phyloP scores from a whole-genome alignment of 495 filamentous ascomycete genomes.

The Aspergillus saccharolyticus region DNA sequence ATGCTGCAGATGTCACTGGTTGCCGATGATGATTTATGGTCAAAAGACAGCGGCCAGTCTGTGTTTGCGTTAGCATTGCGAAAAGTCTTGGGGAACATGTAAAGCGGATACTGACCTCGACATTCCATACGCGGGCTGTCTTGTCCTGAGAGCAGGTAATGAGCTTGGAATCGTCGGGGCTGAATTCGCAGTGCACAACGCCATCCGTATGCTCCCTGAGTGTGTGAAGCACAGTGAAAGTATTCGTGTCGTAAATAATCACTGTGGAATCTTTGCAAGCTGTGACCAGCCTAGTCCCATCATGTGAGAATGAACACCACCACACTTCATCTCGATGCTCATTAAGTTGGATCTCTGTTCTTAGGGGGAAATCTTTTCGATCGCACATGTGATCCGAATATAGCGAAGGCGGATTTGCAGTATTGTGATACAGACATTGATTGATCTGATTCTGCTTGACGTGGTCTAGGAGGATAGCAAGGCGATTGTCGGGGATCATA shows the following conservation, averaged over 20 bases:
- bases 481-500: constrained; percentile 92
- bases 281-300: constrained; percentile 78
- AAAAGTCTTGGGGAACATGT: neutral
- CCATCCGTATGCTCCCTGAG: constrained; percentile 60
- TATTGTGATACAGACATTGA: constrained; percentile 85
- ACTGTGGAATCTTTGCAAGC: constrained; percentile 69
- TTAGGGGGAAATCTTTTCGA: constrained; percentile 68
- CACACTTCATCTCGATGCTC: constrained; percentile 84
- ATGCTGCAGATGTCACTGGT: constrained; percentile 79
- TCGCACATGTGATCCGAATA: constrained; percentile 88
- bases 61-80: constrained; percentile 13
- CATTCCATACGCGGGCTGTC: constrained; percentile 74
- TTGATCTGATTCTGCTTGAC: constrained; percentile 78
- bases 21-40: constrained; percentile 66
- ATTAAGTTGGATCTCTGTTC: constrained; percentile 59
- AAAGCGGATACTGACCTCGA: constrained; percentile 48
- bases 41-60: constrained; percentile 66
- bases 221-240: constrained; percentile 59
- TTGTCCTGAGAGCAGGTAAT: constrained; percentile 75
- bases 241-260: constrained; percentile 75
- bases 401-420: constrained; percentile 69
- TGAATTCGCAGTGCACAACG: constrained; percentile 80
- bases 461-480: constrained; percentile 77
- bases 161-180: constrained; percentile 80
- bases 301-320: constrained; percentile 84